Conservation (phyloP, 2,329 filamentous ascomycete genomes). For the Cadophora gregata region DNA sequence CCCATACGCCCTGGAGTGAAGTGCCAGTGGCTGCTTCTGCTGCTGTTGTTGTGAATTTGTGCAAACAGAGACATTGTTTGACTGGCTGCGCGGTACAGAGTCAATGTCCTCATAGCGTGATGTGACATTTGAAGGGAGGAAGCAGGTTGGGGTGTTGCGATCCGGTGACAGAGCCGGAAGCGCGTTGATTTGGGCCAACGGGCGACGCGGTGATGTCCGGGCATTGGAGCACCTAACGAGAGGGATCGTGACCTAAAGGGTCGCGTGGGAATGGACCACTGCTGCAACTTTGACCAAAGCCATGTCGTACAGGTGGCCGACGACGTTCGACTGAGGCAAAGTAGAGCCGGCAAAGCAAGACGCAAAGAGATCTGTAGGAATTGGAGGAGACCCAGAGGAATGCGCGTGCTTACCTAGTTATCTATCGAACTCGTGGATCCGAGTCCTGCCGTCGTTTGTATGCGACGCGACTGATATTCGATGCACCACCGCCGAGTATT, state of each 20-base stretch:
- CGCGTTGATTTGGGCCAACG: slow-evolving; percentile 33
- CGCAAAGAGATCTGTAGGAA: slow-evolving; percentile 14
- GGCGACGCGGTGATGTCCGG: slow-evolving; percentile 38
- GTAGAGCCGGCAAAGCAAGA: slow-evolving; percentile 21
- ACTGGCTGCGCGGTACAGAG: slow-evolving; percentile 33
- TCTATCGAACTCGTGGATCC: slow-evolving; percentile 28
- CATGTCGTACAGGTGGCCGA: slow-evolving; percentile 30
- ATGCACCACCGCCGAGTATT: slow-evolving; percentile 27
- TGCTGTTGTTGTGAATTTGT: neutral
- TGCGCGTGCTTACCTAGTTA: slow-evolving; percentile 34
- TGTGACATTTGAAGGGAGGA: slow-evolving; percentile 38
- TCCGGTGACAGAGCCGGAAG: slow-evolving; percentile 39
- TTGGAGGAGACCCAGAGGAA: slow-evolving; percentile 15
- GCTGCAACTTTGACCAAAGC: slow-evolving; percentile 28
- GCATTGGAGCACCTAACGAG: slow-evolving; percentile 39
- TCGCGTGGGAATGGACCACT: slow-evolving; percentile 38
- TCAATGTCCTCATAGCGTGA: slow-evolving; percentile 31
- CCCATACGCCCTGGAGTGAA: slow-evolving; percentile 15
- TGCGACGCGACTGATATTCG: slow-evolving; percentile 30
- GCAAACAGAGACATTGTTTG: slow-evolving; percentile 42
- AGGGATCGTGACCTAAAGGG: slow-evolving; percentile 40
- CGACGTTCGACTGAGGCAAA: slow-evolving; percentile 14
- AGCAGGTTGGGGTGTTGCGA: slow-evolving; percentile 41
- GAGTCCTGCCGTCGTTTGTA: slow-evolving; percentile 13
- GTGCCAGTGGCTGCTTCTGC: neutral